Evolutionary conservation across 176 grass and related monocot genomes (phyloP).

Genomic region (Urochloa ruziziensis): DNA sequence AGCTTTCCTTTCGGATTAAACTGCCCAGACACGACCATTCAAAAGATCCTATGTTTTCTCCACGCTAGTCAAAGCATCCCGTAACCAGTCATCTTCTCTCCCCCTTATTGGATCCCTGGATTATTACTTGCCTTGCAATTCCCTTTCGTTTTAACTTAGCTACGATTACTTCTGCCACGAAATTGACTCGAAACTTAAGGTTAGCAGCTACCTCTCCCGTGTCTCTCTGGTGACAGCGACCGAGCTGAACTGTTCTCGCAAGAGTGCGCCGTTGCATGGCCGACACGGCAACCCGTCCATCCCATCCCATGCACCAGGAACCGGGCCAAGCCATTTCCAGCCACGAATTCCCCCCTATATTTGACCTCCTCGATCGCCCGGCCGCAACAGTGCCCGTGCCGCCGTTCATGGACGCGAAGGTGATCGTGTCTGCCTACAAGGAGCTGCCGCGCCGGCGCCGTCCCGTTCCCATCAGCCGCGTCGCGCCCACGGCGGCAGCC

Average conservation of each 20-base stretch:
- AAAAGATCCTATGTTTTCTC: background rate
- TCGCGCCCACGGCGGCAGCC: background rate
- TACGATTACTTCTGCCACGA: background rate
- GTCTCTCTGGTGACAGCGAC: background rate
- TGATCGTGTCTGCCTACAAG: slow-evolving; percentile 31
- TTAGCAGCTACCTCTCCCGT: background rate
- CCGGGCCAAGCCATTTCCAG: background rate
- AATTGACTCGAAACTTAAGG: background rate
- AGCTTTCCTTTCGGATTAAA: background rate
- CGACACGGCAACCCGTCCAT: background rate
- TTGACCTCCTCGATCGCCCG: background rate
- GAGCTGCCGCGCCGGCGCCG: slow-evolving; percentile 28
- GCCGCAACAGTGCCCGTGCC: background rate
- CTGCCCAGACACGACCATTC: background rate
- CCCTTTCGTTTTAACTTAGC: slow-evolving; percentile 9
- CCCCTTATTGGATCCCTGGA: background rate
- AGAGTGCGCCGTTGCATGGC: background rate
- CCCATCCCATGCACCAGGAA: background rate
- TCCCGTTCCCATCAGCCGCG: background rate
- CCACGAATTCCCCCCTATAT: background rate
- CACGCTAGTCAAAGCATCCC: slow-evolving; percentile 4
- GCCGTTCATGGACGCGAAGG: slow-evolving; percentile 18
- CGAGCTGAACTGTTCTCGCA: background rate
- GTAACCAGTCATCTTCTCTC: background rate
- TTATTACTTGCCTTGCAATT: slow-evolving; percentile 11